A percentile compares a stretch with the other conserved stretches of the same genome.
phyloP scores from a whole-genome alignment of 352 stramenopile species.

The Phytophthora podocarpi region DNA sequence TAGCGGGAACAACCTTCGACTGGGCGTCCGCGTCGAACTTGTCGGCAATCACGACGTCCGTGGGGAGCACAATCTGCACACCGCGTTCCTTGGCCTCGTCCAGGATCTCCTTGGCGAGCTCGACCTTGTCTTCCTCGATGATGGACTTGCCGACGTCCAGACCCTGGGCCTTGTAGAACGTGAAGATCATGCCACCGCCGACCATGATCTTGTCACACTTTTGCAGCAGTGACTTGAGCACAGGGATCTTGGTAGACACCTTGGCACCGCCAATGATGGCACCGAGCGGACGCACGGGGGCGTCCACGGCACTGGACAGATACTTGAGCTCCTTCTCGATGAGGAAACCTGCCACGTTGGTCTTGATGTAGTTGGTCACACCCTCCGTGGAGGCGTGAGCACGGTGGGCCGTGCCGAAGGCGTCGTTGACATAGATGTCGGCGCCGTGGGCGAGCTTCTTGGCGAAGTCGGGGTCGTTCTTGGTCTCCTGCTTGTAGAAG shows the following conservation, averaged over 20 bases:
- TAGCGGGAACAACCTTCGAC: constrained; percentile 58
- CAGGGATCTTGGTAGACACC: constrained; percentile 96
- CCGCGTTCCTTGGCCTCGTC: constrained; percentile 87
- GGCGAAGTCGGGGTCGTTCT: constrained; percentile 96
- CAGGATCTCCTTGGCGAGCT: constrained; percentile 93
- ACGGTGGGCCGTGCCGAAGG: constrained; percentile 97
- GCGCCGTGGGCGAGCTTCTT: constrained; percentile 93
- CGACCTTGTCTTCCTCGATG: constrained; percentile 94
- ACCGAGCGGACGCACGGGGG: constrained; percentile 92
- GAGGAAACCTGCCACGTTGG: constrained; percentile 94
- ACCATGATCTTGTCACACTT: constrained; percentile 98
- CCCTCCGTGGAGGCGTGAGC: constrained; percentile 98
- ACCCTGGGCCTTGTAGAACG: constrained; percentile 96
- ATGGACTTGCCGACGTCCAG: constrained; percentile 95
- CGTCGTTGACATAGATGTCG: constrained; percentile 98
- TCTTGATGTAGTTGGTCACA: constrained; percentile 95
- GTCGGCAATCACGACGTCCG: constrained; percentile 95
- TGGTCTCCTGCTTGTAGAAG: constrained; percentile 98
- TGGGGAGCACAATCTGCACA: constrained; percentile 91
- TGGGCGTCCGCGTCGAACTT: constrained; percentile 76
- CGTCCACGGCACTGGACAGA: constrained; percentile 88
- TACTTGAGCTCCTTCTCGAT: constrained; percentile 99
- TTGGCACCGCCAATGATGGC: constrained; percentile 97
- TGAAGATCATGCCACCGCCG: constrained; percentile 97
- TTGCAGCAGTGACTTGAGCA: constrained; percentile 94